Percentiles rank a stretch among this genome's conserved stretches.
phyloP scores from a whole-genome alignment of 1,139 yeast genomes.

The Geotrichum phurueaensis region DNA sequence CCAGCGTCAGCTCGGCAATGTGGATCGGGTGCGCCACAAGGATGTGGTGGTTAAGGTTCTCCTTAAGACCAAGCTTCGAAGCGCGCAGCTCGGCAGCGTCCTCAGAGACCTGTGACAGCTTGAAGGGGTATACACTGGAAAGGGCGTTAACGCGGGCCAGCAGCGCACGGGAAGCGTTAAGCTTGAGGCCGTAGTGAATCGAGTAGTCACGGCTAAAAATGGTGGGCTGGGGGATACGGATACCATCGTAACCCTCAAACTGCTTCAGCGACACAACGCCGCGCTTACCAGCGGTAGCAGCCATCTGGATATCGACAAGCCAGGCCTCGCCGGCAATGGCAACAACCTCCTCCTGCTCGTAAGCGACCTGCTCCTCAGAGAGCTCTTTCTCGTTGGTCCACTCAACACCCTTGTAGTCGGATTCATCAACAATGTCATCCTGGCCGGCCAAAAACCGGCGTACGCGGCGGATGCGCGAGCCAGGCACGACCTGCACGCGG shows the following conservation, averaged over 20 bases:
- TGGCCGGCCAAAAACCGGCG: slow-evolving; percentile 95
- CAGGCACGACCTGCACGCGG: slow-evolving; percentile 82
- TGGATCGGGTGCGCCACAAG: slow-evolving; percentile 70
- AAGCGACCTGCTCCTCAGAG: slow-evolving; percentile 23
- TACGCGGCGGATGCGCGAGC: slow-evolving; percentile 83
- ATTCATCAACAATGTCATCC: slow-evolving; percentile 84
- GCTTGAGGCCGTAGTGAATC: slow-evolving; percentile 65
- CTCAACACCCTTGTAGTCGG: slow-evolving; percentile 84
- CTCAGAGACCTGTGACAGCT: slow-evolving; percentile 42
- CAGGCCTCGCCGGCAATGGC: slow-evolving; percentile 74
- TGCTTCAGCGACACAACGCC: slow-evolving; percentile 29
- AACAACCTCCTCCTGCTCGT: slow-evolving; percentile 19
- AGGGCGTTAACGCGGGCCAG: slow-evolving; percentile 63
- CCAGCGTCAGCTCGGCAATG: slow-evolving; percentile 53
- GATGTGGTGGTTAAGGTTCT: slow-evolving; percentile 74
- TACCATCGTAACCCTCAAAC: slow-evolving; percentile 29
- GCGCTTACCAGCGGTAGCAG: slow-evolving; percentile 45
- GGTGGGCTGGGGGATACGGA: slow-evolving; percentile 45
- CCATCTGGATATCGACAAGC: slow-evolving; percentile 74
- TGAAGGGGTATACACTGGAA: slow-evolving; percentile 88
- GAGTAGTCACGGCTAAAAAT: slow-evolving; percentile 83
- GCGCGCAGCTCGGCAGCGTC: slow-evolving; percentile 32
- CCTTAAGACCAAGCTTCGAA: slow-evolving; percentile 72
- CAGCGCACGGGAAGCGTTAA: slow-evolving; percentile 67
- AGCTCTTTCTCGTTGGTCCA: slow-evolving; percentile 84